phyloP scores from a whole-genome alignment of 2,329 filamentous ascomycete species.

The Talaromyces rugulosus region DNA sequence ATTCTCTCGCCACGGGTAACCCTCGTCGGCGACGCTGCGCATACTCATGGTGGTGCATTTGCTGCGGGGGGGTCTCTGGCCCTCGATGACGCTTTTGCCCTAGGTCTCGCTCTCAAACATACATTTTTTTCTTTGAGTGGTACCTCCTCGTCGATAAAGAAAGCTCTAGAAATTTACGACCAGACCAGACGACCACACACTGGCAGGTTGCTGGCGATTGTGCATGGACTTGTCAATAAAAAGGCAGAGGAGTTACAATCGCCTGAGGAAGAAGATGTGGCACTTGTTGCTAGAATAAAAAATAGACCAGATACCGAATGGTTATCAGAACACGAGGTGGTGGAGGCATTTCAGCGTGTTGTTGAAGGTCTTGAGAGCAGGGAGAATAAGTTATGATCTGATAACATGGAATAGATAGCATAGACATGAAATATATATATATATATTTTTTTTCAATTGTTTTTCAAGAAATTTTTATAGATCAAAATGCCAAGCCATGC shows the following conservation, averaged over 20 bases:
- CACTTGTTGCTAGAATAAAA: conserved; percentile 32
- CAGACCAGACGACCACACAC: conserved; percentile 45
- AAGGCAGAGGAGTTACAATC: conserved; percentile 9
- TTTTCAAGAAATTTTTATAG: not conserved
- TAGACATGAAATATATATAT: not conserved
- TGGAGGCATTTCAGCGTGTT: conserved; percentile 28
- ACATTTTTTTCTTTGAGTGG: conserved; percentile 23
- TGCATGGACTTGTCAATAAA: conserved; percentile 25
- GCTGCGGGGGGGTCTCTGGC: conserved; percentile 28
- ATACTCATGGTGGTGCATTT: conserved; percentile 28
- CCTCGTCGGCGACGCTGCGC: conserved; percentile 26
- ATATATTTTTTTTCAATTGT: too few relatives aligned
- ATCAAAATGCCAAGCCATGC: not conserved
- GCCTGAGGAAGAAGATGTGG: conserved; percentile 33
- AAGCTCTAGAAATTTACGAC: conserved; percentile 39
- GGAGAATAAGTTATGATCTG: not conserved
- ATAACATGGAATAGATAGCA: not conserved
- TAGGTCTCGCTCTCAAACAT: conserved; percentile 37
- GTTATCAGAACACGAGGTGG: conserved; percentile 48
- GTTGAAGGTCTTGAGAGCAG: not conserved
- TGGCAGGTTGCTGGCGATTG: conserved; percentile 31
- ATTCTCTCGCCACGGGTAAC: conserved; percentile 31
- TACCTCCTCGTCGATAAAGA: conserved; percentile 17
- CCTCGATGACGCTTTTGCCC: conserved; percentile 36
- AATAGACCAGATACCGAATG: conserved; percentile 37